A percentile compares a stretch with the other conserved stretches of the same genome.
phyloP scores from a whole-genome alignment of 2,329 filamentous ascomycete genomes.

The Penicillium corylophilum region DNA sequence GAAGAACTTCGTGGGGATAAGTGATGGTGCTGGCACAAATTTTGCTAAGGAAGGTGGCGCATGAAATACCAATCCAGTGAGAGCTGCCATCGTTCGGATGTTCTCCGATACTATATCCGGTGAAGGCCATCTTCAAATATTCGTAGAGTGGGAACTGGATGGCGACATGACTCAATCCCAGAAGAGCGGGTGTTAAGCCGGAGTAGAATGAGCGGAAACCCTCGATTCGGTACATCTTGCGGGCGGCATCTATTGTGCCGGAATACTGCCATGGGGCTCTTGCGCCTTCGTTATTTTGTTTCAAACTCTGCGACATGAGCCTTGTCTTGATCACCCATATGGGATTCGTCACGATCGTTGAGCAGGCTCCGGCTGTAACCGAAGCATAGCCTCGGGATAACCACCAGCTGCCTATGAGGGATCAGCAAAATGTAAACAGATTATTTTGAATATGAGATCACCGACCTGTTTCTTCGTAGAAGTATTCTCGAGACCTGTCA shows the following conservation, averaged over 20 bases:
- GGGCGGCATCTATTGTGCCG: constrained; percentile 84
- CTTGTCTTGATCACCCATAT: constrained; percentile 99
- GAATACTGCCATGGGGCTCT: constrained; percentile 77
- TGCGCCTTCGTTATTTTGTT: constrained; percentile 52
- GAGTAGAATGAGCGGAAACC: constrained; percentile 92
- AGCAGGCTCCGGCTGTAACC: constrained; percentile 84
- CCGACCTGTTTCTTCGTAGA: constrained; percentile 66
- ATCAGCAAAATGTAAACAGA: constrained; percentile 6
- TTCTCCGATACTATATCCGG: constrained; percentile 82
- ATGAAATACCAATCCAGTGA: constrained; percentile 80
- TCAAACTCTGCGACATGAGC: constrained; percentile 83
- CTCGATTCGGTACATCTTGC: constrained; percentile 92
- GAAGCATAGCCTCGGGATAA: constrained; percentile 85
- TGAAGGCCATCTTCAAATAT: constrained; percentile 86
- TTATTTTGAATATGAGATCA: not conserved
- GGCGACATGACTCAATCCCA: constrained; percentile 91
- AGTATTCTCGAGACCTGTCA: constrained; percentile 77
- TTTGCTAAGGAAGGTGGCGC: constrained; percentile 90
- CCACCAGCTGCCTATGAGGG: constrained; percentile 66
- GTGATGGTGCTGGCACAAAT: constrained; percentile 91
- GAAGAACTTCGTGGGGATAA: constrained; percentile 94
- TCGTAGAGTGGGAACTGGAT: constrained; percentile 98
- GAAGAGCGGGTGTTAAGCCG: constrained; percentile 83
- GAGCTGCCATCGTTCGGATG: constrained; percentile 60
- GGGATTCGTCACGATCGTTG: constrained; percentile 90